Conservation (phyloP, 2,329 filamentous ascomycete species). For the Cercospora sojina region DNA sequence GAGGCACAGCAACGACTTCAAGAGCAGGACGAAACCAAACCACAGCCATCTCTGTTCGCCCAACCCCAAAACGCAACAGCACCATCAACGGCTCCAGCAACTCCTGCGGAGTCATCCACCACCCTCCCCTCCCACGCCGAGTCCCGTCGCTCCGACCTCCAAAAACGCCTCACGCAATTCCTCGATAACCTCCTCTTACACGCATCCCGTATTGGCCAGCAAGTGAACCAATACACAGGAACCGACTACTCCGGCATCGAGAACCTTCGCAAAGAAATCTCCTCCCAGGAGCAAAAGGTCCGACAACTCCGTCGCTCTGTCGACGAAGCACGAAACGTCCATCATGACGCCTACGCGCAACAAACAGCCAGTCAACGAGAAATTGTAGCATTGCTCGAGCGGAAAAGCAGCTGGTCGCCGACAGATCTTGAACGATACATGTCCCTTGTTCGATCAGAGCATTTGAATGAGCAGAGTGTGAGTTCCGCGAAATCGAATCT, state of each 20-base stretch:
- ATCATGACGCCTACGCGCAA: slow-evolving; percentile 79
- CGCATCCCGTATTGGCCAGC: slow-evolving; percentile 78
- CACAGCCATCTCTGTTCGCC: not conserved
- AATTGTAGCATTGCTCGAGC: slow-evolving; percentile 87
- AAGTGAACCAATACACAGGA: slow-evolving; percentile 89
- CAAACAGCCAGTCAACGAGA: slow-evolving; percentile 91
- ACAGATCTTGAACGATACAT: slow-evolving; percentile 92
- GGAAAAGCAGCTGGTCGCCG: slow-evolving; percentile 89
- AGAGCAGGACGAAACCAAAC: not conserved
- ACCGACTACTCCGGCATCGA: slow-evolving; percentile 85
- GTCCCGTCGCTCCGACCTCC: slow-evolving; percentile 55
- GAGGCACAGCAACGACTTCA: not conserved
- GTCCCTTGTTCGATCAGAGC: slow-evolving; percentile 83
- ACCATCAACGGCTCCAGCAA: slow-evolving; percentile 4
- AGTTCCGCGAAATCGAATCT: slow-evolving; percentile 68
- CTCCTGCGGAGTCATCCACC: slow-evolving; percentile 20
- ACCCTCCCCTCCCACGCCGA: slow-evolving; percentile 55
- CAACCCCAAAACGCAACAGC: not conserved
- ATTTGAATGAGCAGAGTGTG: slow-evolving; percentile 86
- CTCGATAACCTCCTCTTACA: slow-evolving; percentile 91
- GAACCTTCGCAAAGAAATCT: slow-evolving; percentile 75
- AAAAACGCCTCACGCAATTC: slow-evolving; percentile 64
- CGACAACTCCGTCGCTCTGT: slow-evolving; percentile 64
- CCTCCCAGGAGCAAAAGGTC: slow-evolving; percentile 60
- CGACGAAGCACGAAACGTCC: slow-evolving; percentile 67